phyloP scores from a whole-genome alignment of 2,329 filamentous ascomycete genomes.

The Trichoderma sp. region DNA sequence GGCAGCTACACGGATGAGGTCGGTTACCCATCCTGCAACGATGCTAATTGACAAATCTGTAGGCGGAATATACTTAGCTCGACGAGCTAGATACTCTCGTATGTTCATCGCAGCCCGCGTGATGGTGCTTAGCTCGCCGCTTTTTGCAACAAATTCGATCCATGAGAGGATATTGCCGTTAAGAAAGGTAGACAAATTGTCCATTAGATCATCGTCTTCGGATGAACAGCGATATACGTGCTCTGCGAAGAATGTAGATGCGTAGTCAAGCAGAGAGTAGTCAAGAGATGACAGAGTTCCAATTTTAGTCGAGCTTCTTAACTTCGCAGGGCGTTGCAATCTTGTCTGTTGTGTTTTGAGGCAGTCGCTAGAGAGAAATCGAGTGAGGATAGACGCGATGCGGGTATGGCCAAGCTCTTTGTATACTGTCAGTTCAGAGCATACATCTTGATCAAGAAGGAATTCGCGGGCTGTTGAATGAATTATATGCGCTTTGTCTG shows the following conservation, averaged over 20 bases:
- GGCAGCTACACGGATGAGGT: neutral
- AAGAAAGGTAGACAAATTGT: neutral
- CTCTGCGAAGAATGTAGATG: neutral
- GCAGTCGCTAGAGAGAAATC: neutral
- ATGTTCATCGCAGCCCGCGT: neutral
- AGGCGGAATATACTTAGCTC: neutral
- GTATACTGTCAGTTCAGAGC: neutral
- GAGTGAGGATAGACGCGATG: neutral
- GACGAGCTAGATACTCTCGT: neutral
- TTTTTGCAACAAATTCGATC: conserved; percentile 6
- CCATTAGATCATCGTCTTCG: neutral
- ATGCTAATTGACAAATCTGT: neutral
- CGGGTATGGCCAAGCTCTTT: neutral
- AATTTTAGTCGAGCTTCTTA: neutral
- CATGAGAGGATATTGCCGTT: neutral
- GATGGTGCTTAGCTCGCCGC: neutral
- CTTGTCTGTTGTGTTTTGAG: neutral
- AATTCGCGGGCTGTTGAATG: conserved; percentile 12
- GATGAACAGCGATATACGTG: neutral
- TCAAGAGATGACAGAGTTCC: neutral
- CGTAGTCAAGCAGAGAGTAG: conserved; percentile 1
- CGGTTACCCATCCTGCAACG: neutral
- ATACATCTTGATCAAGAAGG: neutral
- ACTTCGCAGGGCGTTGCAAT: neutral
- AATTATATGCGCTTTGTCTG: conserved; percentile 1